These are phyloP conservation scores for Fraxinus quadrangulata DNA, from an alignment of 257 asterid genomes.

Conservation along the genomic window DNA sequence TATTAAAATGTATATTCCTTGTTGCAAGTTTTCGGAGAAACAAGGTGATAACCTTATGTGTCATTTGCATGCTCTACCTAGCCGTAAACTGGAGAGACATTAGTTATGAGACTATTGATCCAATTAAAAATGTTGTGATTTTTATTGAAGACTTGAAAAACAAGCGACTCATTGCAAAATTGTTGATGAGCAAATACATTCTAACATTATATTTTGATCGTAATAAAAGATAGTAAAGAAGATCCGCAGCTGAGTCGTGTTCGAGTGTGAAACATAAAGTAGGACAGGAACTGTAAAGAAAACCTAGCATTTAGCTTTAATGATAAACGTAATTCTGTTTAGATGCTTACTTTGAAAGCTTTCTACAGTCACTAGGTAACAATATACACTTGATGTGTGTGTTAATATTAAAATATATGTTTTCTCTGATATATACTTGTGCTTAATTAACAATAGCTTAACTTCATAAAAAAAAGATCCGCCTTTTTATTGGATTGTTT, in stretches of 20 bases:
- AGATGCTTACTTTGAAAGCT: not conserved
- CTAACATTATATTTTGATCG: not conserved
- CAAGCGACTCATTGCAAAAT: not conserved
- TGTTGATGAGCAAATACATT: not conserved
- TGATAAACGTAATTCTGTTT: not conserved
- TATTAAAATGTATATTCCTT: not conserved
- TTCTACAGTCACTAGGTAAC: not conserved
- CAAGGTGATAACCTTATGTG: not conserved
- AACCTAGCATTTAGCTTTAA: not conserved
- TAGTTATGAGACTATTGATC: not conserved
- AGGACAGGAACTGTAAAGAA: not conserved
- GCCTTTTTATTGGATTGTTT: not conserved
- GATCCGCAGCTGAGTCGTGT: not conserved
- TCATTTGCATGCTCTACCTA: not conserved
- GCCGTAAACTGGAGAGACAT: not conserved
- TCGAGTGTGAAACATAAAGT: not conserved
- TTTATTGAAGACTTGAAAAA: not conserved
- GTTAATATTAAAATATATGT: not conserved
- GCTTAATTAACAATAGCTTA: not conserved
- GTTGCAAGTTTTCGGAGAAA: not conserved
- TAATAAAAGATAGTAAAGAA: not conserved
- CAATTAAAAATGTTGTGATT: not conserved
- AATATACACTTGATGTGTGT: not conserved
- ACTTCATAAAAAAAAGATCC: not conserved
- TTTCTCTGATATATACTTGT: not conserved